Evolutionary conservation across 2,329 filamentous ascomycete genomes (phyloP), one percentile per base, ranked within the genome.

Genomic region (Alternaria sp.): DNA sequence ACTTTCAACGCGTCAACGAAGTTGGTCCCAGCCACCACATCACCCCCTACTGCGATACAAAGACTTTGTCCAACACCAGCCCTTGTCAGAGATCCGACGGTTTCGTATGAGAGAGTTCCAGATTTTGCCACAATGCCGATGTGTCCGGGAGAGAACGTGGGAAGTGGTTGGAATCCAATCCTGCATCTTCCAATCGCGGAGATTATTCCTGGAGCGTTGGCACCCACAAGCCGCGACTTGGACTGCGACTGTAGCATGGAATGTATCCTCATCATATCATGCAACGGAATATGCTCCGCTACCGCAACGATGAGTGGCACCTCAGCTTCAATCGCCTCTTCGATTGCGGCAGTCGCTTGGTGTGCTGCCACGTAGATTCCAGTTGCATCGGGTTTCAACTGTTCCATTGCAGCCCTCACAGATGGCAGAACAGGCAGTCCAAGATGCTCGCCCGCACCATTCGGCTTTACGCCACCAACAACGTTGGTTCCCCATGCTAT

Each of bases 181-280:
- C 89, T 84, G 69, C 91, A 94, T 70, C 85, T 87, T 3, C 88
- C 89, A 21, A 89, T 86, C 0, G 91, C 89, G 5, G 90, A 91
- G 60, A 94, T 93, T 65, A 95, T 93, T 0, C 92, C 92, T 0
- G 92, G 91, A 19, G 90, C 91, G 75, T 94, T 95, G n/a, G 92
- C 90, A 2, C 92, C 92, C 0, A 95, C 90, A 0, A 95, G 84
- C 7, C 92, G 84, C 0, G 90, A 91, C 68, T 87, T 90, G 1
- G 85, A 89, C 74, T 94, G 92, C 0, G 90, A 91, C 65, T 87
- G 84, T 5, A 94, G 84, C 52, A 93, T 89, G 23, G 89, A 89
- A 55, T 92, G 89, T 55, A 91, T 87, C 80, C 90, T 86, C 67
- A 94, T 84, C 75, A 94, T 90, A 73, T 94, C 91, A 76, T 93